Percentiles rank a stretch among this genome's conserved stretches.
Conservation (phyloP, 768 basidiomycete species). For the Termitomyces sp. region DNA sequence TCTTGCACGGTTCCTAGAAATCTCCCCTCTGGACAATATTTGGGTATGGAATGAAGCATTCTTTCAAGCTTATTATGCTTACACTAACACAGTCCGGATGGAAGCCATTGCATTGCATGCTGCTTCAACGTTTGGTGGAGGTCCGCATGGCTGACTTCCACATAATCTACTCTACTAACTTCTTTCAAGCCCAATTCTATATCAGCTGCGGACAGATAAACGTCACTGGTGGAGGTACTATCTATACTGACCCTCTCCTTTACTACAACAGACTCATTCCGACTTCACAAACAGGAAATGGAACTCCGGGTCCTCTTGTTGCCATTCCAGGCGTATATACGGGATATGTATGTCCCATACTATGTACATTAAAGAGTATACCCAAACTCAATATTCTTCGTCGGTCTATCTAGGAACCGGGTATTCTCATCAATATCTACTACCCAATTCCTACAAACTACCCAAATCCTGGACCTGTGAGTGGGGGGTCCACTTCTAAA, state of each 20-base stretch:
- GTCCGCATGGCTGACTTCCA: conserved; percentile 15
- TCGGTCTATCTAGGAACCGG: conserved; percentile 12
- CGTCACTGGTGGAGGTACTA: conserved; percentile 30
- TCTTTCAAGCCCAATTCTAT: conserved; percentile 24
- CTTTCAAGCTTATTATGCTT: background rate
- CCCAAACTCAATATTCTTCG: background rate
- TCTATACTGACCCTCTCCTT: conserved; percentile 3
- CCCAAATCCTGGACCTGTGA: conserved; percentile 21
- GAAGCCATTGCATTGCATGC: conserved; percentile 35
- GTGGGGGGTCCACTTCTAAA: background rate
- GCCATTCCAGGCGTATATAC: conserved; percentile 24
- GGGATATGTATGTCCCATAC: conserved; percentile 13
- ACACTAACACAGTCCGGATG: conserved; percentile 20
- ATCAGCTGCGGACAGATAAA: conserved; percentile 33
- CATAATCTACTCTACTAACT: background rate
- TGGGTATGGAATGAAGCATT: conserved; percentile 8
- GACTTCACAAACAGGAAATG: conserved; percentile 14
- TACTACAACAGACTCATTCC: background rate
- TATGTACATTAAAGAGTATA: background rate
- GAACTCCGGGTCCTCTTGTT: conserved; percentile 20
- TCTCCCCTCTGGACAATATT: conserved; percentile 31
- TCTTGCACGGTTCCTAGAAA: conserved; percentile 29
- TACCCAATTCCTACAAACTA: conserved; percentile 20
- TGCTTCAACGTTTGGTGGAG: conserved; percentile 29
- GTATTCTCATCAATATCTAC: conserved; percentile 20